Evolutionary conservation across 1,284 basidiomycete genomes (phyloP).

Genomic region (Cryptococcus sp.): DNA sequence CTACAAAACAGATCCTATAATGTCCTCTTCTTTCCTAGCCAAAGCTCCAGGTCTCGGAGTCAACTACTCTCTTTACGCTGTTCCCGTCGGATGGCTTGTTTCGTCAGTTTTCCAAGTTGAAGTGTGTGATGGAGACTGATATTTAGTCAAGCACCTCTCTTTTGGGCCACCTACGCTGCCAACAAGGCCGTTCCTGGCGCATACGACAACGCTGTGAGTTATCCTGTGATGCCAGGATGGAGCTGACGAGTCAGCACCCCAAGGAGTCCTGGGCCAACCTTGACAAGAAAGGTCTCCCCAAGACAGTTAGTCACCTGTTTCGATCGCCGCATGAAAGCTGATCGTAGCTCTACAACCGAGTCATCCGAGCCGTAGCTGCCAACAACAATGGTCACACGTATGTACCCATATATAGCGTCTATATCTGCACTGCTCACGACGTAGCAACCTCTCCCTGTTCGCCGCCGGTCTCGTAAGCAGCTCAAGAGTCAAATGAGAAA

Average conservation of each 20-base stretch:
- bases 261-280: constrained; percentile 13
- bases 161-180: constrained; percentile 14
- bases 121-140: background rate
- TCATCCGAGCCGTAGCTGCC: constrained; percentile 23
- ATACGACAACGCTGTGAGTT: constrained; percentile 18
- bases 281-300: constrained; percentile 4
- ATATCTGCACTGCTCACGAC: background rate
- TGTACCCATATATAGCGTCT: background rate
- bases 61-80: constrained; percentile 25
- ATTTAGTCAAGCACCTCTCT: constrained; percentile 18
- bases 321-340: background rate
- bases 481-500: background rate
- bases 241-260: constrained; percentile 6
- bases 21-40: constrained; percentile 8
- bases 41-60: constrained; percentile 5
- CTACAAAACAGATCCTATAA: no score
- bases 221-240: background rate
- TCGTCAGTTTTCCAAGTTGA: constrained; percentile 8
- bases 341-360: constrained; percentile 9
- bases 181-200: constrained; percentile 3
- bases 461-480: constrained; percentile 22
- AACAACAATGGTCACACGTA: constrained; percentile 23
- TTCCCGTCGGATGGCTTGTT: constrained; percentile 22
- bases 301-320: constrained; percentile 1
- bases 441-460: constrained; percentile 19